Percentiles rank a stretch among this genome's conserved stretches.
Evolutionary conservation across 2,329 filamentous ascomycete genomes (phyloP).

Genomic region (Trichothecium roseum): DNA sequence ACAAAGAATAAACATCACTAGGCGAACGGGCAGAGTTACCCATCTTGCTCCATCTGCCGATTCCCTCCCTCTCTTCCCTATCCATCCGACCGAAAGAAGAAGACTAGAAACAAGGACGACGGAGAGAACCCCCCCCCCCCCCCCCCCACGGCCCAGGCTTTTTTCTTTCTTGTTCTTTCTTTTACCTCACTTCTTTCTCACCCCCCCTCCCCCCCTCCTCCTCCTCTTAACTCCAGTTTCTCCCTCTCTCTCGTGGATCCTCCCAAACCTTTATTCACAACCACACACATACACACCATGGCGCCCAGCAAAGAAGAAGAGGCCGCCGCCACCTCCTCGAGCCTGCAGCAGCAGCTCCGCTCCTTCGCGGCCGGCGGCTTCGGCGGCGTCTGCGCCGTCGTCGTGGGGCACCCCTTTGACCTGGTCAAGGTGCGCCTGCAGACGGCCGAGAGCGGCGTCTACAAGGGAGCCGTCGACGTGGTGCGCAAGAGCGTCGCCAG

Average conservation of each 20-base stretch:
- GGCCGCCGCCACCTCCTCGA: slow-evolving; percentile 22
- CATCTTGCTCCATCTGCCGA: no score
- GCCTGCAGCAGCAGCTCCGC: slow-evolving; percentile 49
- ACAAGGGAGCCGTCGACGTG: slow-evolving; percentile 82
- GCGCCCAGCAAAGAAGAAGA: slow-evolving; percentile 29
- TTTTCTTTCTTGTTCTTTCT: no score
- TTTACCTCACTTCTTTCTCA: no score
- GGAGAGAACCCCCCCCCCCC: no score
- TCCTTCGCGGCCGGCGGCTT: slow-evolving; percentile 85
- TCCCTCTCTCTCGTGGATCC: neutral
- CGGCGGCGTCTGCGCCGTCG: slow-evolving; percentile 84
- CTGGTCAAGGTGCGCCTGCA: slow-evolving; percentile 96
- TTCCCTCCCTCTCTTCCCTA: no score
- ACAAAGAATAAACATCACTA: no score
- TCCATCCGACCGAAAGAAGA: no score
- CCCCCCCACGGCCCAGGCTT: no score
- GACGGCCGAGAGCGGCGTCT: slow-evolving; percentile 89
- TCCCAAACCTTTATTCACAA: neutral
- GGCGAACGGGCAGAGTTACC: no score
- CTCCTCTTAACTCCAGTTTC: neutral
- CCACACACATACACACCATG: slow-evolving; percentile 1
- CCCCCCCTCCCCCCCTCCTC: slow-evolving; percentile 1
- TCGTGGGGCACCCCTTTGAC: slow-evolving; percentile 95
- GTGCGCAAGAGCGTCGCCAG: slow-evolving; percentile 79
- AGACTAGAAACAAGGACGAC: no score